A percentile compares a stretch with the other conserved stretches of the same genome.
phyloP scores from a whole-genome alignment of 2,329 filamentous ascomycete species.

The Coniella vitis region DNA sequence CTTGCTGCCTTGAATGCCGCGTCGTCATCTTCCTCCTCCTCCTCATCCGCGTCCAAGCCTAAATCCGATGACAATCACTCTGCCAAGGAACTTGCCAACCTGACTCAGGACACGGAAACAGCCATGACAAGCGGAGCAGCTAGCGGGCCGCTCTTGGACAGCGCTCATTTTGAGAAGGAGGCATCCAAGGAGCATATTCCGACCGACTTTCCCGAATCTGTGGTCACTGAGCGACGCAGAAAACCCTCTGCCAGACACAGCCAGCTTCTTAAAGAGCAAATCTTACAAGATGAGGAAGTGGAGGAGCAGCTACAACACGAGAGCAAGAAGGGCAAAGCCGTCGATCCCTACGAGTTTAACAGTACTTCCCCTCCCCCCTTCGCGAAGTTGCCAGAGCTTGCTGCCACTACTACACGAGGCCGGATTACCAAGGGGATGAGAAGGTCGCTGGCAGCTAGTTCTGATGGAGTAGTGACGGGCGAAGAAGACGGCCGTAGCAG shows the following conservation, averaged over 20 bases:
- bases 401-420: slow-evolving; percentile 19
- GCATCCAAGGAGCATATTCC: slow-evolving; percentile 26
- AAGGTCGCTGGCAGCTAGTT: slow-evolving; percentile 21
- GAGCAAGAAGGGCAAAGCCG: background rate
- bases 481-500: background rate
- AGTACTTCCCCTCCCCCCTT: slow-evolving; percentile 35
- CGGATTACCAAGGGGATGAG: slow-evolving; percentile 22
- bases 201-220: slow-evolving; percentile 25
- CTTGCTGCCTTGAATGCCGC: slow-evolving; percentile 16
- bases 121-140: slow-evolving; percentile 17
- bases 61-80: slow-evolving; percentile 28
- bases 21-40: slow-evolving; percentile 16
- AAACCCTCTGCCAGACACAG: slow-evolving; percentile 28
- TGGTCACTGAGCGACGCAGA: slow-evolving; percentile 34
- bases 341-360: slow-evolving; percentile 50
- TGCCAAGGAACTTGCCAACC: slow-evolving; percentile 16
- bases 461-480: slow-evolving; percentile 17
- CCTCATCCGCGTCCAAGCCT: slow-evolving; percentile 24
- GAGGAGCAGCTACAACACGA: background rate
- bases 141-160: slow-evolving; percentile 24
- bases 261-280: slow-evolving; percentile 8
- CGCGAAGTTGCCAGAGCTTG: slow-evolving; percentile 9
- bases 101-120: slow-evolving; percentile 20
- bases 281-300: background rate
- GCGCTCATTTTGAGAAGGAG: slow-evolving; percentile 32